Percentiles rank a stretch among this genome's conserved stretches.
phyloP scores from a whole-genome alignment of 2,329 filamentous ascomycete species.

The Ophiosphaerella herpotricha region DNA sequence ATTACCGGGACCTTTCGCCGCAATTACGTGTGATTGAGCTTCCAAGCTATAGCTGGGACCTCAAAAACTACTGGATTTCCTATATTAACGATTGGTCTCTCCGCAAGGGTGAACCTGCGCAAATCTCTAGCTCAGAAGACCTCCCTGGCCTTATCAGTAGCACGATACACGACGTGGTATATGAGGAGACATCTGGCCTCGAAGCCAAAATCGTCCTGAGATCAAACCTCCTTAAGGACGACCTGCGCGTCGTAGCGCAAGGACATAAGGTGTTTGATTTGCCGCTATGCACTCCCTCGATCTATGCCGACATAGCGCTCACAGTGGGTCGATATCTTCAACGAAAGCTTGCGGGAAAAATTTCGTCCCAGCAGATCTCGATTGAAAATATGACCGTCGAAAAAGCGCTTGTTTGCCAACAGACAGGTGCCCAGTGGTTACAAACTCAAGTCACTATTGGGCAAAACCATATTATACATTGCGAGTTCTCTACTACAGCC shows the following conservation, averaged over 20 bases:
- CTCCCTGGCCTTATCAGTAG: neutral
- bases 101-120: constrained; percentile 8
- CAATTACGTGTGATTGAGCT: no score
- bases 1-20: no score
- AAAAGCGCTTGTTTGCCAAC: no score
- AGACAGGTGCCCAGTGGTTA: no score
- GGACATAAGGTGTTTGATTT: constrained; percentile 21
- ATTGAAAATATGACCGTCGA: no score
- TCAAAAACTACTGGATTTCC: constrained; percentile 47
- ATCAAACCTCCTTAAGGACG: constrained; percentile 11
- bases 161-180: neutral
- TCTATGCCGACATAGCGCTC: constrained; percentile 44
- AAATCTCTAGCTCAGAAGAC: neutral
- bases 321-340: constrained; percentile 28
- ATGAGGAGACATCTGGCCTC: neutral
- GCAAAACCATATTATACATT: no score
- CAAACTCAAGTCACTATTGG: no score
- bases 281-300: constrained; percentile 16
- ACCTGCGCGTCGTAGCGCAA: constrained; percentile 10
- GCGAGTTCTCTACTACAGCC: no score
- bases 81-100: constrained; percentile 43
- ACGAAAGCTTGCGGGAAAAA: no score
- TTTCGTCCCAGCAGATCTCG: no score
- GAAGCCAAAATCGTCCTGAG: constrained; percentile 9
- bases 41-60: constrained; percentile 10